phyloP scores from a whole-genome alignment of 495 filamentous ascomycete species.

The Neurospora pannonica region DNA sequence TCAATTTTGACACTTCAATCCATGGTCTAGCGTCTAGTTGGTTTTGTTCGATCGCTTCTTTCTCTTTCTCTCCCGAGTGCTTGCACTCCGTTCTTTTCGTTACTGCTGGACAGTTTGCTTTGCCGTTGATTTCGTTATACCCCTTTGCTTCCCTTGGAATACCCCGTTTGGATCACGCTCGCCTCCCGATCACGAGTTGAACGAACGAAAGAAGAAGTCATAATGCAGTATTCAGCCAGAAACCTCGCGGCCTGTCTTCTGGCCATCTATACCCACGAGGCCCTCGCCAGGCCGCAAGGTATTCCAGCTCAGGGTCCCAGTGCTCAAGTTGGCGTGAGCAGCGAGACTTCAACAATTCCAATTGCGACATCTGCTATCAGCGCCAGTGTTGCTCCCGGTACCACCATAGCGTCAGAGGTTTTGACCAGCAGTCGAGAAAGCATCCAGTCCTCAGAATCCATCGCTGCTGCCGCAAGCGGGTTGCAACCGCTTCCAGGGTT shows the following conservation, averaged over 20 bases:
- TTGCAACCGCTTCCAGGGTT: slow-evolving; percentile 16
- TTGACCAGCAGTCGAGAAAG: slow-evolving; percentile 5
- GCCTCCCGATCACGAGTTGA: background rate
- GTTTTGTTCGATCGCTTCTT: slow-evolving; percentile 3
- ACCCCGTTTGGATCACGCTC: background rate
- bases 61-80: slow-evolving; percentile 1
- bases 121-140: background rate
- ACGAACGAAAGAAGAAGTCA: background rate
- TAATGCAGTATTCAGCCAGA: background rate
- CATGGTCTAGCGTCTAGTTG: background rate
- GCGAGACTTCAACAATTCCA: background rate
- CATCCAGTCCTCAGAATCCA: background rate
- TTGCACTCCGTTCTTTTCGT: slow-evolving; percentile 14
- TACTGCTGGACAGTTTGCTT: slow-evolving; percentile 23
- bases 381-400: background rate
- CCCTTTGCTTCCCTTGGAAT: background rate
- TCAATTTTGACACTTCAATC: background rate
- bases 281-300: background rate
- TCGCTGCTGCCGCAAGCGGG: slow-evolving; percentile 5
- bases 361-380: background rate
- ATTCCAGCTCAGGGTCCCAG: background rate
- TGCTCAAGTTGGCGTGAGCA: background rate
- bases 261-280: background rate
- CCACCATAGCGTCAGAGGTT: slow-evolving; percentile 6
- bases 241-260: background rate